A percentile compares a stretch with the other conserved stretches of the same genome.
Evolutionary conservation across 768 basidiomycete genomes (phyloP).

Genomic region (Mycena vulgaris): DNA sequence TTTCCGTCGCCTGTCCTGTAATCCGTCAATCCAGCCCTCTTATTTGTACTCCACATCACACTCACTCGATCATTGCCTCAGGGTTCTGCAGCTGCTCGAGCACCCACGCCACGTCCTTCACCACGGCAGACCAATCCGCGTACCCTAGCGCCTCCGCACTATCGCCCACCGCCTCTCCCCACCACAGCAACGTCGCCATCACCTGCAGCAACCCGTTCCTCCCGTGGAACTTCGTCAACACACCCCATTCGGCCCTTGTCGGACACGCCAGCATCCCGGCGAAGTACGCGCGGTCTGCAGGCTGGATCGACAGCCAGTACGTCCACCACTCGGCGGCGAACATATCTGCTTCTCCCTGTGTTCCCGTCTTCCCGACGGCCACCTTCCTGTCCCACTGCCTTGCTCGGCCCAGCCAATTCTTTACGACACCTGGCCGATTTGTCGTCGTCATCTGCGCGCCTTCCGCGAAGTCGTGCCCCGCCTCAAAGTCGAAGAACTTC

Average conservation of each 20-base stretch:
- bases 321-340: not conserved
- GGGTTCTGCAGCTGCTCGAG: too few species aligned
- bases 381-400: not conserved
- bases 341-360: too few species aligned
- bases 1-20: too few species aligned
- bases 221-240: not conserved
- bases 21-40: too few species aligned
- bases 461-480: not conserved
- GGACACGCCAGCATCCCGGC: not conserved
- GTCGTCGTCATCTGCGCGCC: not conserved
- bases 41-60: too few species aligned
- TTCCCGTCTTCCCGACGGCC: not conserved
- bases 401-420: not conserved
- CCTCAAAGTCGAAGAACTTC: conserved; percentile 15
- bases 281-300: not conserved
- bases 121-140: too few species aligned
- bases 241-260: not conserved
- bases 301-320: conserved; percentile 5
- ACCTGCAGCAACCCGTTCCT: not conserved
- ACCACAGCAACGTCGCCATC: not conserved
- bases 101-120: too few species aligned
- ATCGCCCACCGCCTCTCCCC: not conserved
- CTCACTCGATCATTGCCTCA: too few species aligned
- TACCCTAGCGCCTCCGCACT: not conserved
- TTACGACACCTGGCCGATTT: not conserved